Base-by-base conservation (phyloP, 2,329 filamentous ascomycete genomes). In the Gnomoniopsis sp. region DNA sequence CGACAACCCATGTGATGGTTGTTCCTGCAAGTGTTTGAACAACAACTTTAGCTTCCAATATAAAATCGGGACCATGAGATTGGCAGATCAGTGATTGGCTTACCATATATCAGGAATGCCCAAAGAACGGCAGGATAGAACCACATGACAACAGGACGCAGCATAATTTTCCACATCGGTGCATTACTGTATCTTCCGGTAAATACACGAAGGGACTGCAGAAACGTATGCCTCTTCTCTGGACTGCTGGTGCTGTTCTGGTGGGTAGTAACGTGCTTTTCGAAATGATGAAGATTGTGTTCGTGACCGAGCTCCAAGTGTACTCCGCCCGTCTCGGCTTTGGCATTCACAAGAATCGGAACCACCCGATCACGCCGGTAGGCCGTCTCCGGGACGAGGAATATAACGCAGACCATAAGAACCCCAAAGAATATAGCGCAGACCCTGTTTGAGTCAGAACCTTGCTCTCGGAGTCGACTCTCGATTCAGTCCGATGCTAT, bases 341-440 rank as follows among this genome's bases (percentile, higher is more conserved):
- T 34, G 15, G 59, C 62, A 8, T 34, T 41, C 19, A 46, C 49
- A 8, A 59, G 22, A 26, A 65, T 54, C 1, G 62, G 55, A 3
- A 63, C 61, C 14, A 67, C 65, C 7, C 62, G 63, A 19, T 65
- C 64, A 22, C 79, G 70, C 56, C 70, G 71, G 67, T 79, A 83
- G 1, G 75, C 74, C 17, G 80, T 82, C 64, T 82, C 79, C 0
- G 79, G 79, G 3, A 81, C 78, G 57, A 81, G 76, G 49, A 82
- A 70, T 55, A 79, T 67, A 19, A 80, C 73, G 2, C 77, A 66
- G 15, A 79, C 62, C 19, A 75, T 68, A 52, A 80, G 68, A 2
- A 76, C 61, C 1, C 75, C 77, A 17, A 77, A 30, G 26, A 30
- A 30, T 30, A 30, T 30, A 8, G 26, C 4, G 26, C 26, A 30